phyloP scores from a whole-genome alignment of 2,329 filamentous ascomycete genomes.

The Aspergillus alliaceus region DNA sequence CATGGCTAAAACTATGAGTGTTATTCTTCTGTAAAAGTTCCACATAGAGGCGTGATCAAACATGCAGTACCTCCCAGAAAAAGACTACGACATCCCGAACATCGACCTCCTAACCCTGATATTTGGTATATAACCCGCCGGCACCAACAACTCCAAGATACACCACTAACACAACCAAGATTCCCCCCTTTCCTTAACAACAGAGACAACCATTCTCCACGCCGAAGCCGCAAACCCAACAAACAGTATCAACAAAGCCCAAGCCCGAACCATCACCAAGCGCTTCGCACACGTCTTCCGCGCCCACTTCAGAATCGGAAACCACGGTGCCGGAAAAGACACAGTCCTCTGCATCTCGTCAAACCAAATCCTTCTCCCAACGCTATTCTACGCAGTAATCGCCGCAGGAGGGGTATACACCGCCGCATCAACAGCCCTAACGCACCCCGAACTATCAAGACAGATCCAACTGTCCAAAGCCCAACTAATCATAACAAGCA shows the following conservation, averaged over 20 bases:
- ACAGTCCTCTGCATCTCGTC: constrained; percentile 59
- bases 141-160: neutral
- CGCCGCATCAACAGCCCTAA: constrained; percentile 51
- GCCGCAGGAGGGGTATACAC: constrained; percentile 62
- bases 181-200: constrained; percentile 8
- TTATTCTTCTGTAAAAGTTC: too few relatives aligned
- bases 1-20: neutral
- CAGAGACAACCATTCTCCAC: constrained; percentile 56
- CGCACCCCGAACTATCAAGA: constrained; percentile 27
- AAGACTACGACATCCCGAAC: constrained; percentile 13
- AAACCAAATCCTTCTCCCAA: constrained; percentile 56
- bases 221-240: constrained; percentile 57
- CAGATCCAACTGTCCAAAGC: constrained; percentile 10
- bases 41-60: too few relatives aligned
- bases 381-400: constrained; percentile 57
- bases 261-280: constrained; percentile 50
- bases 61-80: constrained; percentile 17
- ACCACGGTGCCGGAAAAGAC: constrained; percentile 49
- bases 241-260: constrained; percentile 55
- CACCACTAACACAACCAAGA: neutral
- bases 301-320: constrained; percentile 54
- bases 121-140: constrained; percentile 2
- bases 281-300: constrained; percentile 58
- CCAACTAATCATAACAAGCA: constrained; percentile 9
- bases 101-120: constrained; percentile 13